Percentiles rank a stretch among this genome's conserved stretches.
These are phyloP conservation scores for Tulasnella sp. DNA, from an alignment of 768 basidiomycete species.

Conservation along the genomic window DNA sequence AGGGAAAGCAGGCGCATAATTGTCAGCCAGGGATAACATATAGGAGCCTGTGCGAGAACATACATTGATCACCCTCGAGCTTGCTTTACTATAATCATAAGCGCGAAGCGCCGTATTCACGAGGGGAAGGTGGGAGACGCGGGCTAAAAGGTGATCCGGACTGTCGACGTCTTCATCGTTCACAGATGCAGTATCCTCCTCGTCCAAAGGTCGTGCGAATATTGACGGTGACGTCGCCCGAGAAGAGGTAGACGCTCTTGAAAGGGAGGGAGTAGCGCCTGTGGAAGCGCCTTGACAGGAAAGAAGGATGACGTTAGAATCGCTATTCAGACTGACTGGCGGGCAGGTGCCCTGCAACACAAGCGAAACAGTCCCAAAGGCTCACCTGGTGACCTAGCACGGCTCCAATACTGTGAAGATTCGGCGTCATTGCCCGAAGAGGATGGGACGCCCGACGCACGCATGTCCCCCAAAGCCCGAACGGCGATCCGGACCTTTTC, in stretches of 20 bases:
- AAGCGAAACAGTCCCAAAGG: too few species aligned
- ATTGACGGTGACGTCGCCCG: conserved; percentile 18
- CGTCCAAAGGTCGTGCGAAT: conserved; percentile 5
- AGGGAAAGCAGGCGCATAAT: background rate
- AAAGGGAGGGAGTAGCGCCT: conserved; percentile 19
- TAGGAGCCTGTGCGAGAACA: conserved; percentile 20
- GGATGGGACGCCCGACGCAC: conserved; percentile 22
- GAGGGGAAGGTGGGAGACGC: conserved; percentile 61
- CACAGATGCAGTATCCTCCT: conserved; percentile 17
- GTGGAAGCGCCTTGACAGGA: background rate
- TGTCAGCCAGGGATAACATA: conserved; percentile 15
- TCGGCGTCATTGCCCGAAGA: background rate
- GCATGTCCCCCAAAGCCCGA: conserved; percentile 67
- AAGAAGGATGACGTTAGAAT: background rate
- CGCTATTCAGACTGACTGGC: too few species aligned
- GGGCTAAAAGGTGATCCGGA: conserved; percentile 32
- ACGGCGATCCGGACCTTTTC: conserved; percentile 74
- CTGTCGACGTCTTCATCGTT: background rate
- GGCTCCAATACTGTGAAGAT: conserved; percentile 3
- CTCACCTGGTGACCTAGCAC: conserved; percentile 5
- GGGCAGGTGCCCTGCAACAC: too few species aligned
- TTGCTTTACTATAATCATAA: conserved; percentile 76
- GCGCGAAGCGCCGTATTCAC: conserved; percentile 60
- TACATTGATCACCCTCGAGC: conserved; percentile 78
- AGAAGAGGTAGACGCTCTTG: conserved; percentile 19